phyloP scores from a whole-genome alignment of 108 stramenopile species.

The Seminavis robusta region DNA sequence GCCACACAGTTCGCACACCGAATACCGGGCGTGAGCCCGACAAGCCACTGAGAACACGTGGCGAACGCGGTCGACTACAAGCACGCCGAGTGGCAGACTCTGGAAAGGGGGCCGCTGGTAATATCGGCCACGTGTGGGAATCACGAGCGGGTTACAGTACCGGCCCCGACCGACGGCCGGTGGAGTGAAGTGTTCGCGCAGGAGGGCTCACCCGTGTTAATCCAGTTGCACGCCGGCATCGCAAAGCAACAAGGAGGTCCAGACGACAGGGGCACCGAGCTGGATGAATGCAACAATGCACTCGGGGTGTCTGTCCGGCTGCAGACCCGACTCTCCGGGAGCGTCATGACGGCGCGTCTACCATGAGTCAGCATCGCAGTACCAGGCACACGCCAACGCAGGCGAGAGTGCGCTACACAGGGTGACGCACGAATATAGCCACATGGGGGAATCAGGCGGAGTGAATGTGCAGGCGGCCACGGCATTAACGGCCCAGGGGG shows the following conservation, averaged over 20 bases:
- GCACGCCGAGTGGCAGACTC: too few relatives aligned
- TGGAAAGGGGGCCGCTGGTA: slow-evolving; percentile 13
- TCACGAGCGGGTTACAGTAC: slow-evolving; percentile 23
- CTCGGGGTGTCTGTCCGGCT: slow-evolving; percentile 9
- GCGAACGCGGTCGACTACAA: slow-evolving; percentile 23
- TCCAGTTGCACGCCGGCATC: slow-evolving; percentile 16
- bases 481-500: not conserved
- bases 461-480: not conserved
- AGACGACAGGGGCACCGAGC: slow-evolving; percentile 21
- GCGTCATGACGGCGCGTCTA: slow-evolving; percentile 14
- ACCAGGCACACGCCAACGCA: slow-evolving; percentile 28
- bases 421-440: too few relatives aligned
- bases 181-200: slow-evolving; percentile 23
- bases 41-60: slow-evolving; percentile 8
- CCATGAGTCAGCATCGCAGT: slow-evolving; percentile 31
- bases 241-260: slow-evolving; percentile 4
- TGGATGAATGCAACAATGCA: slow-evolving; percentile 28
- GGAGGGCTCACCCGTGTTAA: slow-evolving; percentile 22
- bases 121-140: slow-evolving; percentile 21
- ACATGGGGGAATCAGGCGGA: too few relatives aligned
- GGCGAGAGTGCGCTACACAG: too few relatives aligned
- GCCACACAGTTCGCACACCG: too few relatives aligned
- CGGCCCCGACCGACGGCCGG: too few relatives aligned
- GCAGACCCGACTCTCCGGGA: slow-evolving; percentile 6
- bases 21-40: slow-evolving; percentile 15